Evolutionary conservation across 1,284 basidiomycete species (phyloP), one percentile per base, ranked within the genome.

Genomic region (Sparassis latifolia): DNA sequence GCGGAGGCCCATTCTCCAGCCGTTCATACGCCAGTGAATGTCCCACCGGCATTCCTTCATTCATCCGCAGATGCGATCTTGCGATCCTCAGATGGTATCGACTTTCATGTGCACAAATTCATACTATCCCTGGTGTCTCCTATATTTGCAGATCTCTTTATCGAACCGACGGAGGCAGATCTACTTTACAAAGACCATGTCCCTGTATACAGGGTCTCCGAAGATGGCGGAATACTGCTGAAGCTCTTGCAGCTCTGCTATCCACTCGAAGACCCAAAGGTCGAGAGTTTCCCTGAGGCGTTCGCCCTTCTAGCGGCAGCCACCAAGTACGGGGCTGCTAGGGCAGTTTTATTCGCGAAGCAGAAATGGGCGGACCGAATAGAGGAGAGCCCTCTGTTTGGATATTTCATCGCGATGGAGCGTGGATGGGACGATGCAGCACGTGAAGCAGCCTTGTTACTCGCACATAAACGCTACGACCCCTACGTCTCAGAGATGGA

Each of bases 61-160:
- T 7, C 20, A 38, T 46, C 43, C 31, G 2, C 27, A 37, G 51
- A 47, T 32, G 2, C 58, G 9, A 48, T 55, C 2, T 43, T 54
- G 55, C 61, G 58, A 50, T 54, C 64, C 49, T 61, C 58, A 6
- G 51, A 59, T 42, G 38, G 28, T 10, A 33, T 51, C 10, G 47
- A 57, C 55, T 55, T 60, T 50, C 44, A 54, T 44, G 47, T 56
- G 7, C 47, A 48, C 46, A 45, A 47, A 12, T 29, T 31, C 28
- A 44, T 56, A 29, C 40, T 60, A n/a, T 33, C 49, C 3, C 35
- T 52, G 9, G 49, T 62, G 45, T 63, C 63, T 57, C 53, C 63
- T 45, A 58, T 63, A 31, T 62, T 63, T 30, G 43, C 55, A 20
- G 55, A 52, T 27, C 10, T 39, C 9, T 31, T 42, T 31, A 9